A percentile compares a stretch with the other conserved stretches of the same genome.
Conservation (phyloP, 148 eudicot genomes). For the Fagopyrum homotropicum region DNA sequence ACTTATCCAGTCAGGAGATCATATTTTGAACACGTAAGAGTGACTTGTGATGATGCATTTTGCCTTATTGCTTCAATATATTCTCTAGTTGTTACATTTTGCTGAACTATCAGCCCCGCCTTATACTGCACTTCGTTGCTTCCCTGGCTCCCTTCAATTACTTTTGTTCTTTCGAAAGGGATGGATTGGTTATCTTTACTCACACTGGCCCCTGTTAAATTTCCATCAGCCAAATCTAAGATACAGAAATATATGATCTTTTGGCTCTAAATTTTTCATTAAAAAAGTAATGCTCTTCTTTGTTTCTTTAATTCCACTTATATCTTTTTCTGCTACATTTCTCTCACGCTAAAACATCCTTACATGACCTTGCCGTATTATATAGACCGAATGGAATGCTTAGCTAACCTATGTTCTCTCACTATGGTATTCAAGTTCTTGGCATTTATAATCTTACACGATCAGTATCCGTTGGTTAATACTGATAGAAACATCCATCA, state of each 20-base stretch:
- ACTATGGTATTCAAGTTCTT: neutral
- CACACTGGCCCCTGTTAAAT: too few species aligned
- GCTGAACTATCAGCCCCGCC: too few species aligned
- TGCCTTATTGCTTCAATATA: neutral
- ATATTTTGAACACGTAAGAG: conserved; percentile 68
- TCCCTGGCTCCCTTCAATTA: neutral
- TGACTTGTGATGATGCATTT: neutral
- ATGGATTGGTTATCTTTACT: neutral
- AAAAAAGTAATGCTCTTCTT: too few species aligned
- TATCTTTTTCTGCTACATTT: too few species aligned
- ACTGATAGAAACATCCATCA: neutral
- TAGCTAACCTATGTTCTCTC: too few species aligned
- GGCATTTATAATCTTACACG: neutral
- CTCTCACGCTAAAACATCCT: too few species aligned
- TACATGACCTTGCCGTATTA: too few species aligned
- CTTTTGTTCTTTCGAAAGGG: neutral
- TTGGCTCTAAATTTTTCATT: neutral
- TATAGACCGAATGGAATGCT: too few species aligned
- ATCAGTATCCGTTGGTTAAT: neutral
- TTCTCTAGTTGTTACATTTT: neutral
- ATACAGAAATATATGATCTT: neutral
- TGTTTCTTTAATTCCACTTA: too few species aligned
- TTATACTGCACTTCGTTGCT: neutral
- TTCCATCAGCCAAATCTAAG: neutral
- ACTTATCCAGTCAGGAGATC: conserved; percentile 70